Base-by-base conservation (phyloP, 169 alveolate genomes). In the Plasmodium inui region DNA sequence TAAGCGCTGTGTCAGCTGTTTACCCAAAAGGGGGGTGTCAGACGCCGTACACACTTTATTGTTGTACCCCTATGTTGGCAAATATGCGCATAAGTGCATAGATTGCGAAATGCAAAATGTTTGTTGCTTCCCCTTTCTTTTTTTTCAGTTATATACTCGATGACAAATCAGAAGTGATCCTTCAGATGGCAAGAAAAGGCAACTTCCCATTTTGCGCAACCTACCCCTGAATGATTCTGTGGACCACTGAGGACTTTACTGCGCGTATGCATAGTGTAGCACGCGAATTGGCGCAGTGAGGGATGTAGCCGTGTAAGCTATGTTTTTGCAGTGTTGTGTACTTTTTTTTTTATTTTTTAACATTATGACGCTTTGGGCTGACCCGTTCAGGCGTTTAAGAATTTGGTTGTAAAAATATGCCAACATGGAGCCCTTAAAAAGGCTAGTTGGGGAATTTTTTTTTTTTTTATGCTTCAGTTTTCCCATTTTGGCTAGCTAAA, bases 111-210 rank as follows among this genome's bases (percentile, higher is more conserved):
- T 73, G 39, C 17, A 73, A 73, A 34, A 73, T 73, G 17, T 50
- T 83, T 57, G 19, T 34, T 19, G 14, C 7, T 83, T 37, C 32
- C 50, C 74, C 74, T 67, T 50, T 74, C 44, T n/a, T 85, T 37
- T 22, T 70, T 53, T 84, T 19, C 61, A 84, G 92, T 70, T 30
- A 72, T 84, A 70, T 84, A 79, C 72, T 89, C 94, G 2, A 61
- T 89, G 61, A 12, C 32, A 50, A 73, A 67, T 26, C 79, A 28
- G 30, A 89, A 57, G 61, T 79, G 57, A 79, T 41, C 32, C 50
- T 57, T 67, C 30, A 30, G 9, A 3, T 50, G 53, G 10, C 41
- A 73, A 50, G 61, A 84, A 61, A 10, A 82, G n/a, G 9, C 9
- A 57, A 61, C 61, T 19, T 41, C 32, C 71, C 22, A 22, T 82